Conservation (phyloP, 768 basidiomycete species). For the Cystobasidium onofrii region DNA sequence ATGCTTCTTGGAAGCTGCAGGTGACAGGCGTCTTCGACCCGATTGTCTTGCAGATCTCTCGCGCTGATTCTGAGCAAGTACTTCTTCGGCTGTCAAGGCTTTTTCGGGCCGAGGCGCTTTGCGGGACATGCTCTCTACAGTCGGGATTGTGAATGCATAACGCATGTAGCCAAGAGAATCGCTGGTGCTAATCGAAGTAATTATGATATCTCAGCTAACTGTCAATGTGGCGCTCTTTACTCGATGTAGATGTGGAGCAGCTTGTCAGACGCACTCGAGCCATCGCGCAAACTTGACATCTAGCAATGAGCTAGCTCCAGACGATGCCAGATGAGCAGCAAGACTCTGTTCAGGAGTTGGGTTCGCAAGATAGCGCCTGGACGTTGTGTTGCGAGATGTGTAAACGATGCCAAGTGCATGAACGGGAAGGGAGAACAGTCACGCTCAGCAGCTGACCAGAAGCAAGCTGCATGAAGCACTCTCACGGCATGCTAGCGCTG, state of each 20-base stretch:
- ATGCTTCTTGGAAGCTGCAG: not conserved
- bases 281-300: conserved; percentile 8
- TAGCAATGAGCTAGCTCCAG: not conserved
- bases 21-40: not conserved
- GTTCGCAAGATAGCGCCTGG: conserved; percentile 2
- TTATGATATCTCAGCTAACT: too few species aligned
- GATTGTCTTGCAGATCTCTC: not conserved
- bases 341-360: conserved; percentile 15
- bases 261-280: conserved; percentile 11
- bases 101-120: not conserved
- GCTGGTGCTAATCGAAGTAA: too few species aligned
- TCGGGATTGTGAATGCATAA: conserved; percentile 4
- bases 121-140: conserved; percentile 5
- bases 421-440: not conserved
- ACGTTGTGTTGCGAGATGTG: too few species aligned
- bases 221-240: too few species aligned
- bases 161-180: conserved; percentile 19
- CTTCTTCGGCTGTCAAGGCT: not conserved
- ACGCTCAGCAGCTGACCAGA: not conserved
- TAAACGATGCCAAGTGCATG: not conserved
- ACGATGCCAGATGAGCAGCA: not conserved
- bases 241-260: not conserved
- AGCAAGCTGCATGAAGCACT: not conserved
- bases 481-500: not conserved
- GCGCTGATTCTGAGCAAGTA: conserved; percentile 6